A percentile compares a stretch with the other conserved stretches of the same genome.
phyloP scores from a whole-genome alignment of 768 basidiomycete genomes.

The Lactarius hengduanensis region DNA sequence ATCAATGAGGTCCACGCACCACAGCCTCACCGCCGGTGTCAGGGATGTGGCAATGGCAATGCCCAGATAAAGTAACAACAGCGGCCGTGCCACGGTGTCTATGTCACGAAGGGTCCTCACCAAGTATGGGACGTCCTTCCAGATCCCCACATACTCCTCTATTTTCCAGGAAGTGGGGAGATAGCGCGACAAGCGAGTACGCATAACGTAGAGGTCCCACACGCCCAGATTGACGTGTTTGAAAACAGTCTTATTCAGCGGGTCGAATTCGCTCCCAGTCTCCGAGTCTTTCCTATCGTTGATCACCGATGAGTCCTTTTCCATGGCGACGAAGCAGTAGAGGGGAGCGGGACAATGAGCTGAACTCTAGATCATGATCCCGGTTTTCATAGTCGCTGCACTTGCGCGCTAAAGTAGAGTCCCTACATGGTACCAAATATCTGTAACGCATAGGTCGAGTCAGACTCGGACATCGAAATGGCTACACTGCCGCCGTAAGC shows the following conservation, averaged over 20 bases:
- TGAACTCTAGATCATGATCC: background rate
- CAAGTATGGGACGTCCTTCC: background rate
- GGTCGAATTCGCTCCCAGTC: background rate
- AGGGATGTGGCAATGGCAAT: constrained; percentile 1
- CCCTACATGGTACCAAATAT: background rate
- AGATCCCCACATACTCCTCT: background rate
- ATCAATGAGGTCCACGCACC: background rate
- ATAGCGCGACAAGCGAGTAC: background rate
- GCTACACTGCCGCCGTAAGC: no score
- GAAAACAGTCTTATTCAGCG: background rate
- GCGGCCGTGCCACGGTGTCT: constrained; percentile 1
- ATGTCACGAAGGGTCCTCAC: constrained; percentile 49
- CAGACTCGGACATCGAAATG: background rate
- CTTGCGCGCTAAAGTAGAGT: no score
- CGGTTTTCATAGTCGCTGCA: background rate
- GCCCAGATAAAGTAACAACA: constrained; percentile 14
- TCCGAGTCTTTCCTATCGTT: background rate
- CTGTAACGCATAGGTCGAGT: background rate
- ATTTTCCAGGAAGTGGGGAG: background rate
- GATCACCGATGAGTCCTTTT: background rate
- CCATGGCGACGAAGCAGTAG: background rate
- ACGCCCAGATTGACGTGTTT: background rate
- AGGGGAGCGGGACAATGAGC: no score
- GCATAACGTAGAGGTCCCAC: background rate
- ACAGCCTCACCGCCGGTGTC: constrained; percentile 16